A percentile compares a stretch with the other conserved stretches of the same genome.
These are phyloP conservation scores for Pelargonium citronellum DNA, from an alignment of 441 rosid genomes.

Conservation along the genomic window DNA sequence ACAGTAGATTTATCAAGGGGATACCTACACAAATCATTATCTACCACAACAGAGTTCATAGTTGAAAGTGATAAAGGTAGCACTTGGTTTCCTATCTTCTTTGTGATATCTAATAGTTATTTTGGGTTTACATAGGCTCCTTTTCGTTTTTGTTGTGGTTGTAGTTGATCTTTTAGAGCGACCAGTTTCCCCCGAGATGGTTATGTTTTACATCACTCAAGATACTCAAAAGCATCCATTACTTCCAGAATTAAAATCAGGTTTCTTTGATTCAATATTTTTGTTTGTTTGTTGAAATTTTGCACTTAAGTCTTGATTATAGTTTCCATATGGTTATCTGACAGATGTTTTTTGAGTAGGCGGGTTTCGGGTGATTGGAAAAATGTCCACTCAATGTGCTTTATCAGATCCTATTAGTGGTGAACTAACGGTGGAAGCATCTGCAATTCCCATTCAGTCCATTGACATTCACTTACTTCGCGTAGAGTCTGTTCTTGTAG, in stretches of 20 bases:
- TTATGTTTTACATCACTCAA: conserved; percentile 75
- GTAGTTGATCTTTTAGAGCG: conserved; percentile 58
- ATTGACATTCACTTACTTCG: conserved; percentile 67
- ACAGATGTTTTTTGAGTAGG: conserved; percentile 38
- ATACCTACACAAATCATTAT: conserved; percentile 67
- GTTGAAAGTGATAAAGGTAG: conserved; percentile 65
- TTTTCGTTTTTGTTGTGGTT: conserved; percentile 20
- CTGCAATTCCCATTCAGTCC: conserved; percentile 62
- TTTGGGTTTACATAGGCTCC: conserved; percentile 9
- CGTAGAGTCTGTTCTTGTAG: conserved; percentile 63
- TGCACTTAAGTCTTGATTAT: background rate
- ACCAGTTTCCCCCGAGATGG: conserved; percentile 72
- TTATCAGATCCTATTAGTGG: conserved; percentile 71
- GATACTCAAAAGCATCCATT: conserved; percentile 82
- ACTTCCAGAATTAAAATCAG: conserved; percentile 71
- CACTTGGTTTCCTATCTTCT: background rate
- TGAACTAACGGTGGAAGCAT: conserved; percentile 65
- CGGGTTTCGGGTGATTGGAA: conserved; percentile 77
- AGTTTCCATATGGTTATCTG: background rate
- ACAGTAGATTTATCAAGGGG: conserved; percentile 74
- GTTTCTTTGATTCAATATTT: conserved; percentile 25
- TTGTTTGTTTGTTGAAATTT: background rate
- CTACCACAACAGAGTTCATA: conserved; percentile 64
- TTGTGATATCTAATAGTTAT: conserved; percentile 6
- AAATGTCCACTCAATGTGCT: conserved; percentile 59